Evolutionary conservation across 495 filamentous ascomycete genomes (phyloP), one percentile per base, ranked within the genome.

Genomic region (Daldinia bambusicola): DNA sequence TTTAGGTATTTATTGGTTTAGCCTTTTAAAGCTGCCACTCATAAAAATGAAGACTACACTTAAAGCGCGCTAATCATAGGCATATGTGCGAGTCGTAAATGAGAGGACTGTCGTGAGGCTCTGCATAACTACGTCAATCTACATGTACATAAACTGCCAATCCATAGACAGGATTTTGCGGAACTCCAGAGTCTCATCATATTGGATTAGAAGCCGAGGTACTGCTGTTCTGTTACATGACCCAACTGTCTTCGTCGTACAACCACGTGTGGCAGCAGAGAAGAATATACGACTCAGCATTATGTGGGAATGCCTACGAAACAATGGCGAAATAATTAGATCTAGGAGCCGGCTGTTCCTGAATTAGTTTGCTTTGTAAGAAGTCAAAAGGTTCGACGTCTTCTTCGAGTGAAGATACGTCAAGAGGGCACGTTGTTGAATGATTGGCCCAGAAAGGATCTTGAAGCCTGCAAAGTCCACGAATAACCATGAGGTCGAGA

Each of bases 381-480:
- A n/a, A 59, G 53, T 13, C 7, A 50, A 51, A 31, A 31, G 45
- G 18, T 26, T 69, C 14, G 59, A 64, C 16, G 16, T 4, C 20
- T 48, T 61, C 38, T 60, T 67, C 71, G 57, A 74, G 59, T 70
- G 55, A 67, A 67, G 32, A 38, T 53, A 12, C 45, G 40, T 52
- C 16, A 26, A 43, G 32, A 55, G 55, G 40, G 60, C 75, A 77
- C 75, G 75, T 77, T 77, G 64, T 57, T 55, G 36, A 68, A 72
- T 72, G 75, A 77, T 77, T 77, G 75, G 75, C 31, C 45, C 30
- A 70, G 50, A 71, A 66, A 37, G 32, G 59, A 76, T 70, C 53
- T 61, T 41, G 62, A 69, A 55, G 55, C 55, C 22, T 55, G 62
- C 43, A 51, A 51, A 50, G 38, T 55, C 61, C 22, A 63, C 62